These are phyloP conservation scores for Periconia sp. DNA, from an alignment of 2,329 filamentous ascomycete species.

Conservation along the genomic window DNA sequence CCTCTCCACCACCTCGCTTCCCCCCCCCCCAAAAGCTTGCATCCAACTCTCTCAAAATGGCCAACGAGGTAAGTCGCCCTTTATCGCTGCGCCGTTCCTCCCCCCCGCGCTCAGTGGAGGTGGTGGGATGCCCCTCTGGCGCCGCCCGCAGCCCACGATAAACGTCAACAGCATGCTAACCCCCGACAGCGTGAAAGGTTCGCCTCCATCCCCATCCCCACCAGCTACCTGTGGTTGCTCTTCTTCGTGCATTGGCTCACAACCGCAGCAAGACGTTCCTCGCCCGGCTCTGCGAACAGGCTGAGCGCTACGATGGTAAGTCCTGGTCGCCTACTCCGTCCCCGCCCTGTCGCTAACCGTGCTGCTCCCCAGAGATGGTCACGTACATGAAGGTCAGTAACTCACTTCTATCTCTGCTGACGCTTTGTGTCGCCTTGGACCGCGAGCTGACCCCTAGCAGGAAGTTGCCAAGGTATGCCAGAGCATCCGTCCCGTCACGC, in stretches of 20 bases:
- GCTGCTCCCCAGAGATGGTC: slow-evolving; percentile 77
- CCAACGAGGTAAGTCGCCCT: slow-evolving; percentile 65
- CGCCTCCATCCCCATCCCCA: slow-evolving; percentile 6
- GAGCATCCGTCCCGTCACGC: slow-evolving; percentile 26
- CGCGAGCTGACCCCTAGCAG: slow-evolving; percentile 55
- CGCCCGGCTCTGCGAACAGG: slow-evolving; percentile 99
- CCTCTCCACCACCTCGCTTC: slow-evolving; percentile 10
- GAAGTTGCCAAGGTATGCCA: slow-evolving; percentile 87
- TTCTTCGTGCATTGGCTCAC: slow-evolving; percentile 39
- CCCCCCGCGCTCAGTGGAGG: slow-evolving; percentile 42
- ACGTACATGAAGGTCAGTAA: slow-evolving; percentile 90
- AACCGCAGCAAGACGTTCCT: slow-evolving; percentile 89
- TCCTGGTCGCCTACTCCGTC: slow-evolving; percentile 25
- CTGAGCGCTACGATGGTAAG: slow-evolving; percentile 97
- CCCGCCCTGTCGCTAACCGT: slow-evolving; percentile 40
- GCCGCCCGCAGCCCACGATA: slow-evolving; percentile 37
- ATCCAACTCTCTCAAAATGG: slow-evolving; percentile 56
- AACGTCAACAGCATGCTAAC: slow-evolving; percentile 45
- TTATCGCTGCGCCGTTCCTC: slow-evolving; percentile 42
- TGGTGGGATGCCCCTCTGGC: slow-evolving; percentile 50
- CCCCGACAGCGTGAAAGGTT: slow-evolving; percentile 58
- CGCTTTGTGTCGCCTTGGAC: too few species aligned
- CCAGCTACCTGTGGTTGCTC: too few species aligned
- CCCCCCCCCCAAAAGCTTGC: slow-evolving; percentile 18
- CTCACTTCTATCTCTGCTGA: not conserved